Evolutionary conservation across 2,329 filamentous ascomycete genomes (phyloP).

Genomic region (Lizonia empirigonia): DNA sequence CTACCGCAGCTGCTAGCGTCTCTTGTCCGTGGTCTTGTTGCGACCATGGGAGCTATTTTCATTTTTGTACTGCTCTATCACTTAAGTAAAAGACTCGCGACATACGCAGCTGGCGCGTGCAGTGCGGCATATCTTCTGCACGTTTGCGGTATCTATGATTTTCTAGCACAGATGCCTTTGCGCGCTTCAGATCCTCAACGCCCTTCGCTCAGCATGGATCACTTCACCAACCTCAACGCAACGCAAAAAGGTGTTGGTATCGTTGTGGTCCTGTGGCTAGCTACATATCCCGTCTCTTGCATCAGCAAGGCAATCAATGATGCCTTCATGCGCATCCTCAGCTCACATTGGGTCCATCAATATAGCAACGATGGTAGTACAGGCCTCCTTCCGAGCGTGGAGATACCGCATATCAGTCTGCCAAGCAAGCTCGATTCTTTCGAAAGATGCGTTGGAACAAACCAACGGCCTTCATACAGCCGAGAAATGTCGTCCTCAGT

Average conservation of each 20-base stretch:
- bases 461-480: neutral
- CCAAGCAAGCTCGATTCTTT: neutral
- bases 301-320: constrained; percentile 22
- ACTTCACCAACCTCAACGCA: constrained; percentile 9
- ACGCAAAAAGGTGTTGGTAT: constrained; percentile 23
- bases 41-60: constrained; percentile 12
- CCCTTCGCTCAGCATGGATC: neutral
- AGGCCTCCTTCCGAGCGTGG: constrained; percentile 22
- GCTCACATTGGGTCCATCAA: constrained; percentile 20
- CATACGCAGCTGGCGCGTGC: constrained; percentile 22
- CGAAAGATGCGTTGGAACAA: neutral
- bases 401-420: constrained; percentile 18
- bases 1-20: constrained; percentile 19
- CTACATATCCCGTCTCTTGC: constrained; percentile 25
- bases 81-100: constrained; percentile 23
- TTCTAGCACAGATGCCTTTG: constrained; percentile 9
- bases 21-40: constrained; percentile 16
- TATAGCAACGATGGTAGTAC: constrained; percentile 23
- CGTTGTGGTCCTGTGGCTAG: constrained; percentile 24
- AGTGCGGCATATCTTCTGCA: constrained; percentile 27
- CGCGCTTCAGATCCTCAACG: neutral
- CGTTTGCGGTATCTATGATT: constrained; percentile 21
- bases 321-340: constrained; percentile 9
- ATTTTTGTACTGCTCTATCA: constrained; percentile 24
- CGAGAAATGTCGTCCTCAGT: neutral